A percentile compares a stretch with the other conserved stretches of the same genome.
phyloP scores from a whole-genome alignment of 371 early-diverging fungal genomes.

The Rhizopus stolonifer region DNA sequence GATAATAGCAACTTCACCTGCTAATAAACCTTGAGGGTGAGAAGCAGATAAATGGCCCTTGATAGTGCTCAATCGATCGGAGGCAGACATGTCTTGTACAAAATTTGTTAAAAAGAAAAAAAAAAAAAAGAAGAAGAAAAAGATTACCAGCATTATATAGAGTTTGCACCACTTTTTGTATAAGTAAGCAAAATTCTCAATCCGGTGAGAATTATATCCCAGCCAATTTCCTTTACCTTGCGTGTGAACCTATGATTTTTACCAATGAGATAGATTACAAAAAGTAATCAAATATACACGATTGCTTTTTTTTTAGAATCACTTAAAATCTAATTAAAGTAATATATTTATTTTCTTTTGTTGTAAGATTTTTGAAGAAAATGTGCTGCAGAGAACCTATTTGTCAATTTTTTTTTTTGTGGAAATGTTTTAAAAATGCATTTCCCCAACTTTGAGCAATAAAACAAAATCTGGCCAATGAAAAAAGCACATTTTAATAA shows the following conservation, averaged over 20 bases:
- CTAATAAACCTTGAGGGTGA: conserved; percentile 63
- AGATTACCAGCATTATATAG: conserved; percentile 3
- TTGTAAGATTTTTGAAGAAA: too few species aligned
- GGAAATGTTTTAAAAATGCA: too few species aligned
- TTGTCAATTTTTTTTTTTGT: too few species aligned
- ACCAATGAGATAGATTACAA: not conserved
- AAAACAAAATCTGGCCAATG: too few species aligned
- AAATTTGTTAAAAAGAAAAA: conserved; percentile 13
- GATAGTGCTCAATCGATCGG: conserved; percentile 48
- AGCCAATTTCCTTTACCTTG: not conserved
- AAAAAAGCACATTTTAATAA: too few species aligned
- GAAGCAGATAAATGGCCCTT: conserved; percentile 52
- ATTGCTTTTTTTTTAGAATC: too few species aligned
- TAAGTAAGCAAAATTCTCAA: conserved; percentile 1
- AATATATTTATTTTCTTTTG: too few species aligned
- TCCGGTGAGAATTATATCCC: not conserved
- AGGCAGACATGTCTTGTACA: conserved; percentile 41
- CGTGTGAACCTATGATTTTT: not conserved
- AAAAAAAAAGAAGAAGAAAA: conserved; percentile 10
- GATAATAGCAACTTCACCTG: conserved; percentile 78
- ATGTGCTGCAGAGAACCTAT: too few species aligned
- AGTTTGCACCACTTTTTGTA: not conserved
- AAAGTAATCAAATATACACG: too few species aligned
- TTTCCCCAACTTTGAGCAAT: too few species aligned
- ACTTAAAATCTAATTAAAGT: too few species aligned